Conservation (phyloP, 1,284 basidiomycete genomes). For the Ceratobasidium sp. region DNA sequence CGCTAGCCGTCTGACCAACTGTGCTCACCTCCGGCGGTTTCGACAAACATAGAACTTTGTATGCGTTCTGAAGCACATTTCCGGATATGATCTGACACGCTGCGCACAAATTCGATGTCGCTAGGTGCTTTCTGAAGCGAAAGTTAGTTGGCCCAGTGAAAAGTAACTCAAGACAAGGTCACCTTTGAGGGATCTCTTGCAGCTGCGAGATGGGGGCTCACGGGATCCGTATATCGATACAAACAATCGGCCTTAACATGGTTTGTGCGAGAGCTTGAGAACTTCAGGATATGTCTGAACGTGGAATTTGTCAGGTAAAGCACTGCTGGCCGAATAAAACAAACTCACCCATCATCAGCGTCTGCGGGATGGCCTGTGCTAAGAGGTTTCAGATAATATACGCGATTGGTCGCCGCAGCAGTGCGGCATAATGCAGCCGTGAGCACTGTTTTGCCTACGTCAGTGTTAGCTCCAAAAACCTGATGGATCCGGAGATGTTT, state of each 20-base stretch:
- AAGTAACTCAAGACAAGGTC: conserved; percentile 68
- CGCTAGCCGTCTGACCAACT: conserved; percentile 13
- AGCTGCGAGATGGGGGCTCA: conserved; percentile 93
- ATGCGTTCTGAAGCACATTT: conserved; percentile 38
- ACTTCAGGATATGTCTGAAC: conserved; percentile 76
- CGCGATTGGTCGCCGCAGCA: conserved; percentile 65
- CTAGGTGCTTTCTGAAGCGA: conserved; percentile 54
- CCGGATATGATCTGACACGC: conserved; percentile 73
- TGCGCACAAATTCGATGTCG: conserved; percentile 76
- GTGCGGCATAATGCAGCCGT: conserved; percentile 86
- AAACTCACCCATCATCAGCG: conserved; percentile 82
- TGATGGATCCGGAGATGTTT: conserved; percentile 87
- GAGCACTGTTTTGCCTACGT: conserved; percentile 93
- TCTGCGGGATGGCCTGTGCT: conserved; percentile 86
- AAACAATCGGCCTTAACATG: conserved; percentile 78
- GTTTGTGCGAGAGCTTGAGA: conserved; percentile 59
- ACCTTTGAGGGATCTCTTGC: conserved; percentile 65
- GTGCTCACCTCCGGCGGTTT: conserved; percentile 91
- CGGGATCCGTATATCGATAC: conserved; percentile 88
- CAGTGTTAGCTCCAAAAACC: conserved; percentile 91
- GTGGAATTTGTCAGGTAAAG: conserved; percentile 41
- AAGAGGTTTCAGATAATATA: conserved; percentile 91
- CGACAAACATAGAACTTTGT: conserved; percentile 78
- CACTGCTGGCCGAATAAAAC: conserved; percentile 41
- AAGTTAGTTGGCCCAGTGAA: conserved; percentile 75